These are phyloP conservation scores for Mediolabrus comicus DNA, from an alignment of 108 stramenopile genomes.

Conservation along the genomic window DNA sequence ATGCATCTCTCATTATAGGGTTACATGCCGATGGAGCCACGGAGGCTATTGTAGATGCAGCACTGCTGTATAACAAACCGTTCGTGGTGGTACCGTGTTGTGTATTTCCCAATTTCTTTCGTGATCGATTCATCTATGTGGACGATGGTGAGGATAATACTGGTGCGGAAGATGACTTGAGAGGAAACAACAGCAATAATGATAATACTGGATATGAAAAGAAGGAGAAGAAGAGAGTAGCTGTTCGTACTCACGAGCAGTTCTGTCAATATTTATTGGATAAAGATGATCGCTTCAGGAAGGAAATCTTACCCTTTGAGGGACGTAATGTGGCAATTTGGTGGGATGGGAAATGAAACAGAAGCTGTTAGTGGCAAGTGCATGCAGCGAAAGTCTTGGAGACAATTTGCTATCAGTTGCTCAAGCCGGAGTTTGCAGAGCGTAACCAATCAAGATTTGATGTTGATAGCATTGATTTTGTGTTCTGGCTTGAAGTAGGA, in stretches of 20 bases:
- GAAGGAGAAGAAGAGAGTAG: conserved; percentile 32
- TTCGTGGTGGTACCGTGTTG: conserved; percentile 87
- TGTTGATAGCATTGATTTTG: conserved; percentile 52
- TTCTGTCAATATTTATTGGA: conserved; percentile 70
- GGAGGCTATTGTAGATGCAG: conserved; percentile 84
- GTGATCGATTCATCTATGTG: conserved; percentile 32
- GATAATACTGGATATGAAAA: conserved; percentile 3
- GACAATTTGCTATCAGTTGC: conserved; percentile 36
- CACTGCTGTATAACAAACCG: conserved; percentile 67
- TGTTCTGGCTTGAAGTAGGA: conserved; percentile 52
- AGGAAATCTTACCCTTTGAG: conserved; percentile 52
- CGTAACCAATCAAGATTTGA: conserved; percentile 50
- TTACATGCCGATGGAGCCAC: conserved; percentile 88
- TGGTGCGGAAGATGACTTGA: conserved; percentile 9
- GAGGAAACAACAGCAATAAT: neutral
- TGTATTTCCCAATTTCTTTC: conserved; percentile 82
- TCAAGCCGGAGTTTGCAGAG: conserved; percentile 14
- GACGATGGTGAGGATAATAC: neutral
- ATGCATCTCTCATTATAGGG: conserved; percentile 70
- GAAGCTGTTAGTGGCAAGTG: neutral
- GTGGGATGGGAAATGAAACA: conserved; percentile 39
- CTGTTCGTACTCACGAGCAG: conserved; percentile 78
- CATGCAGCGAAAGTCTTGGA: conserved; percentile 8
- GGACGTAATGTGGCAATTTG: conserved; percentile 67
- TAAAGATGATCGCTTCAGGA: conserved; percentile 33